These are phyloP conservation scores for Candida orba DNA, from an alignment of 805 yeast genomes.

Conservation along the genomic window DNA sequence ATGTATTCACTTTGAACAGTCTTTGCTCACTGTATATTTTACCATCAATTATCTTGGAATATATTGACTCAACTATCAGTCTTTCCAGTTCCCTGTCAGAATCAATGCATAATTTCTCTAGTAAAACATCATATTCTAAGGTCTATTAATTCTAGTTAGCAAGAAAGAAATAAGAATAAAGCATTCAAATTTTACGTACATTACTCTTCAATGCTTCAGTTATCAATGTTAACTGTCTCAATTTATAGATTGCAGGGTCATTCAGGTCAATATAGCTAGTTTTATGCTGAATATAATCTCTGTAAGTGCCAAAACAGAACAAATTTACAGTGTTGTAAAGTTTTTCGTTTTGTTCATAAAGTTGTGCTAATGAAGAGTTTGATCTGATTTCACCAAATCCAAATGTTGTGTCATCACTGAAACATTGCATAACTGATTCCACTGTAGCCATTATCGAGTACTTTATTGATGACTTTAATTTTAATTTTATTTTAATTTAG, in stretches of 20 bases:
- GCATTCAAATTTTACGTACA: background rate
- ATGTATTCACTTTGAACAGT: constrained; percentile 12
- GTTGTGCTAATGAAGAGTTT: background rate
- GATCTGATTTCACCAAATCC: constrained; percentile 22
- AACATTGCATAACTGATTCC: background rate
- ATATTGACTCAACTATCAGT: constrained; percentile 17
- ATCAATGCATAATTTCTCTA: constrained; percentile 4
- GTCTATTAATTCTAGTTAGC: background rate
- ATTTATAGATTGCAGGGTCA: constrained; percentile 11
- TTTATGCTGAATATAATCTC: constrained; percentile 10
- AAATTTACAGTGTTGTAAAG: constrained; percentile 18
- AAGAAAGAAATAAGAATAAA: no score
- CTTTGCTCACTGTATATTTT: constrained; percentile 15
- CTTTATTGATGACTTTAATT: no score
- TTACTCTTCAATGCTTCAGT: constrained; percentile 15
- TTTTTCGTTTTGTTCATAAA: constrained; percentile 5
- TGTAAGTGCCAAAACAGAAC: constrained; percentile 21
- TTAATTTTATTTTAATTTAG: no score
- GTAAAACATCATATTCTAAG: constrained; percentile 11
- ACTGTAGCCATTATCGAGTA: no score
- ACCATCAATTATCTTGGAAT: constrained; percentile 14
- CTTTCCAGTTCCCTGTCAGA: constrained; percentile 14
- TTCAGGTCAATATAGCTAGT: constrained; percentile 11
- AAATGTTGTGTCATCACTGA: constrained; percentile 16
- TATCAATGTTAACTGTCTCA: constrained; percentile 17